phyloP scores from a whole-genome alignment of 805 yeast genomes.

The Clavispora santaluciae region DNA sequence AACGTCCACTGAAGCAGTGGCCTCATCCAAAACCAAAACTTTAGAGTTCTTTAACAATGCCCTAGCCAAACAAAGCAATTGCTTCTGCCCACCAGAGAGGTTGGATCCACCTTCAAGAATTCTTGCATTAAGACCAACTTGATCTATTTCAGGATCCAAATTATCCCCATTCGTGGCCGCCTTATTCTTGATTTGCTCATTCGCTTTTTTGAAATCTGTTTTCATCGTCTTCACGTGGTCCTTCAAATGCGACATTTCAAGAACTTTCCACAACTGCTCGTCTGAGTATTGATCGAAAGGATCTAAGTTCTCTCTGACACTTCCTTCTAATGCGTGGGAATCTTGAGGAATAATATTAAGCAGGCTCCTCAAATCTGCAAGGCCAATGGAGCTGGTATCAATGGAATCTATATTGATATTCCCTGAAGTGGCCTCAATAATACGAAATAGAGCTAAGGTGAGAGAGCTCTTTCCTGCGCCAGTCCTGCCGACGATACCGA shows the following conservation, averaged over 20 bases:
- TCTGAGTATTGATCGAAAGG: slow-evolving; percentile 22
- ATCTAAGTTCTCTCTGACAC: slow-evolving; percentile 24
- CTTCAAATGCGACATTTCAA: slow-evolving; percentile 25
- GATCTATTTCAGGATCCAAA: slow-evolving; percentile 6
- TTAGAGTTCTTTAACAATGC: slow-evolving; percentile 71
- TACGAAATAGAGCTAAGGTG: slow-evolving; percentile 25
- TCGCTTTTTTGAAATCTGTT: slow-evolving; percentile 13
- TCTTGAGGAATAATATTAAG: slow-evolving; percentile 28
- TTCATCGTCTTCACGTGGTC: slow-evolving; percentile 21
- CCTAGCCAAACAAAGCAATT: slow-evolving; percentile 77
- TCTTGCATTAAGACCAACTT: slow-evolving; percentile 18
- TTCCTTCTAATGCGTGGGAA: slow-evolving; percentile 22
- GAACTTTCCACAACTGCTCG: slow-evolving; percentile 22
- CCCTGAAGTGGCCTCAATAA: slow-evolving; percentile 24
- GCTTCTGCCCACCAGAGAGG: slow-evolving; percentile 84
- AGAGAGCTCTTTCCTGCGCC: slow-evolving; percentile 29
- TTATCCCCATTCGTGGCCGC: slow-evolving; percentile 4
- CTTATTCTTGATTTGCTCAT: not conserved
- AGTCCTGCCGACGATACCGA: slow-evolving; percentile 28
- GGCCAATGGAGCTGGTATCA: slow-evolving; percentile 21
- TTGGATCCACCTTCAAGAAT: slow-evolving; percentile 76
- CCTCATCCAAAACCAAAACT: slow-evolving; percentile 78
- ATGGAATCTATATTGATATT: slow-evolving; percentile 21
- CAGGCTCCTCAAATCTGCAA: slow-evolving; percentile 22
- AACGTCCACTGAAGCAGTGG: slow-evolving; percentile 46